phyloP scores from a whole-genome alignment of 2,329 filamentous ascomycete genomes.

The Ceratocystis papillata region DNA sequence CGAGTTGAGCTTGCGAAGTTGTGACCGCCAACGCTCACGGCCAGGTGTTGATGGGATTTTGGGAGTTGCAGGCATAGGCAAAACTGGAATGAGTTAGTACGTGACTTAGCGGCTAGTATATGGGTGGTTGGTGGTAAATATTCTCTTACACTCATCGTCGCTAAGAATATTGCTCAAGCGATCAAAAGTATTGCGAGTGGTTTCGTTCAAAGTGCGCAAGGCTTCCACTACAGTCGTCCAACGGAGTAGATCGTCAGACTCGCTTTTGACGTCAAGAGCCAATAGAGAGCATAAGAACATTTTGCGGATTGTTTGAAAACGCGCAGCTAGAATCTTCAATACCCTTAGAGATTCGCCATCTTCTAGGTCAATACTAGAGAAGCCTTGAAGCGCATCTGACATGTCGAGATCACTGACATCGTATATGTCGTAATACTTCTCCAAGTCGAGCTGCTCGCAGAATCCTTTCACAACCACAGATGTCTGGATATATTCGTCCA shows the following conservation, averaged over 20 bases:
- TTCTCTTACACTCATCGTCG: constrained; percentile 63
- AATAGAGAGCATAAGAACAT: constrained; percentile 81
- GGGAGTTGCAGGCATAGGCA: constrained; percentile 45
- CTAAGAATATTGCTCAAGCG: constrained; percentile 58
- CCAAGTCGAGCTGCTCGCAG: constrained; percentile 68
- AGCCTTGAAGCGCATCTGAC: constrained; percentile 55
- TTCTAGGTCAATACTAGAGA: constrained; percentile 54
- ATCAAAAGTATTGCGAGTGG: constrained; percentile 52
- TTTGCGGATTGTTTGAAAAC: constrained; percentile 70
- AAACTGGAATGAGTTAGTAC: constrained; percentile 34
- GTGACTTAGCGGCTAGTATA: constrained; percentile 16
- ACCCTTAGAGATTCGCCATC: constrained; percentile 67
- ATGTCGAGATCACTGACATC: constrained; percentile 66
- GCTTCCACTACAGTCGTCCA: constrained; percentile 72
- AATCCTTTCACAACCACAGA: constrained; percentile 59
- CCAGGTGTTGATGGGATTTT: constrained; percentile 55
- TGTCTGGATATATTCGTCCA: constrained; percentile 61
- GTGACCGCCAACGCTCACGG: constrained; percentile 75
- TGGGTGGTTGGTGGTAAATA: constrained; percentile 23
- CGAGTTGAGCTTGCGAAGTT: constrained; percentile 77
- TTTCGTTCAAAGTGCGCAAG: constrained; percentile 53
- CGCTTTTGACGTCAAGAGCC: constrained; percentile 71
- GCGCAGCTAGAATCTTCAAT: constrained; percentile 69
- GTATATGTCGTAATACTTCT: constrained; percentile 87
- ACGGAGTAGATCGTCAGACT: constrained; percentile 61